Percentiles rank a stretch among this genome's conserved stretches.
Conservation (phyloP, 2,329 filamentous ascomycete species). For the Hawksworthiomyces lignivorus region DNA sequence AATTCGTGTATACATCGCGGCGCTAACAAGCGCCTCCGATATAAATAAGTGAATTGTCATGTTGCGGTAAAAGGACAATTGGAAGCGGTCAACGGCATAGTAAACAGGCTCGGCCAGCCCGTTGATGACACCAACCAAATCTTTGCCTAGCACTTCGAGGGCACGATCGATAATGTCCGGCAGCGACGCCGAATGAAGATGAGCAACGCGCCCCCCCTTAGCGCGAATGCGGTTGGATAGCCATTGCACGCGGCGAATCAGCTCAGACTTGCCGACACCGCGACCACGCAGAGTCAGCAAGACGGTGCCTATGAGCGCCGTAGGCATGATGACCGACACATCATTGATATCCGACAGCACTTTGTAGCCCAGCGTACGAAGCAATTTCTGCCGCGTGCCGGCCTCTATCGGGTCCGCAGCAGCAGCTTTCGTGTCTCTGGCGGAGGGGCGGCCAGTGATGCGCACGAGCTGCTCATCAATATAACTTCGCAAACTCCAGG, state of each 20-base stretch:
- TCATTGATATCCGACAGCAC: slow-evolving; percentile 91
- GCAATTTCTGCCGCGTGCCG: slow-evolving; percentile 58
- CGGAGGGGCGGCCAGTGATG: slow-evolving; percentile 41
- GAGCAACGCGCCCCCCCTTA: slow-evolving; percentile 86
- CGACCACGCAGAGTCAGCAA: slow-evolving; percentile 84
- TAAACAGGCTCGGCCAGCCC: slow-evolving; percentile 85
- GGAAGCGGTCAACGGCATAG: slow-evolving; percentile 91
- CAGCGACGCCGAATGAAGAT: slow-evolving; percentile 77
- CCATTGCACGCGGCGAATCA: slow-evolving; percentile 86
- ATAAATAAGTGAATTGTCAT: slow-evolving; percentile 99
- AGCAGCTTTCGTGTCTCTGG: slow-evolving; percentile 39
- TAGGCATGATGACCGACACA: slow-evolving; percentile 97
- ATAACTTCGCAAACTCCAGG: slow-evolving; percentile 83
- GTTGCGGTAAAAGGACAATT: slow-evolving; percentile 96
- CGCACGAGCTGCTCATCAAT: slow-evolving; percentile 66
- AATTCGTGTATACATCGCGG: slow-evolving; percentile 80
- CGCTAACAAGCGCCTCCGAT: slow-evolving; percentile 81
- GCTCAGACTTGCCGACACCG: slow-evolving; percentile 79
- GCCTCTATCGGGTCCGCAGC: slow-evolving; percentile 40
- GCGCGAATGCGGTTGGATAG: slow-evolving; percentile 70
- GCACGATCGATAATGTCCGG: slow-evolving; percentile 80
- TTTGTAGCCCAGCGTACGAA: slow-evolving; percentile 84
- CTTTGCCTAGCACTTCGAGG: slow-evolving; percentile 82
- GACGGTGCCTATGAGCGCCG: slow-evolving; percentile 88
- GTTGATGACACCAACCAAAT: slow-evolving; percentile 72